phyloP scores from a whole-genome alignment of 306 rosid species.

The Rosa persica region DNA sequence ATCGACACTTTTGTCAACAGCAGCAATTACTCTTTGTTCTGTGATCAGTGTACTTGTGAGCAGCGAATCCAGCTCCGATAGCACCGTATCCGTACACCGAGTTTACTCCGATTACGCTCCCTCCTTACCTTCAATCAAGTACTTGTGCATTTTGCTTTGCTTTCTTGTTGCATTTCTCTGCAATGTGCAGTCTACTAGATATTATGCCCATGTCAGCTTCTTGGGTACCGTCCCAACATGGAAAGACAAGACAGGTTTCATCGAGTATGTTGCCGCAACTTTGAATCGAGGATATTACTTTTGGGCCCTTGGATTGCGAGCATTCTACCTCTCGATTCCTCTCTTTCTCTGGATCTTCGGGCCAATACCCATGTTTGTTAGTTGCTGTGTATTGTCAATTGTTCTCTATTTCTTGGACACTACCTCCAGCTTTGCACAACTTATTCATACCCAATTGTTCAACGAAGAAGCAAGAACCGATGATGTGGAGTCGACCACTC shows the following conservation, averaged over 20 bases:
- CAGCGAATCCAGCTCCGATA: conserved; percentile 34
- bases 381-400: conserved; percentile 26
- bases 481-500: conserved; percentile 46
- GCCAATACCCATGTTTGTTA: conserved; percentile 31
- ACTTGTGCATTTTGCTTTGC: conserved; percentile 64
- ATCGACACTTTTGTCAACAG: conserved; percentile 44
- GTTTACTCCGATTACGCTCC: conserved; percentile 18
- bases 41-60: conserved; percentile 38
- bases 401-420: conserved; percentile 40
- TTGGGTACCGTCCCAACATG: conserved; percentile 67
- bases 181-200: conserved; percentile 80
- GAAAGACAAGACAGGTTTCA: conserved; percentile 42
- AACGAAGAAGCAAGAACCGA: conserved; percentile 30
- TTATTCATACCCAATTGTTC: conserved; percentile 47
- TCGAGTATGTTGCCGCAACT: conserved; percentile 38
- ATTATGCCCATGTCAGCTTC: conserved; percentile 80
- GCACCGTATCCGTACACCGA: conserved; percentile 26
- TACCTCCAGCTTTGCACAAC: conserved; percentile 59
- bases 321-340: conserved; percentile 38
- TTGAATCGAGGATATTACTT: conserved; percentile 69
- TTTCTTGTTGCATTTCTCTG: conserved; percentile 82
- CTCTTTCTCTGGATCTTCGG: conserved; percentile 45
- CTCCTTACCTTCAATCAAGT: conserved; percentile 44
- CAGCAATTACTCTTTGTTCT: conserved; percentile 37
- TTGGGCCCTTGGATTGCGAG: conserved; percentile 53